Evolutionary conservation across 129 eudicot species (phyloP), one percentile per base, ranked within the genome.

Genomic region (Flaveria linearis): DNA sequence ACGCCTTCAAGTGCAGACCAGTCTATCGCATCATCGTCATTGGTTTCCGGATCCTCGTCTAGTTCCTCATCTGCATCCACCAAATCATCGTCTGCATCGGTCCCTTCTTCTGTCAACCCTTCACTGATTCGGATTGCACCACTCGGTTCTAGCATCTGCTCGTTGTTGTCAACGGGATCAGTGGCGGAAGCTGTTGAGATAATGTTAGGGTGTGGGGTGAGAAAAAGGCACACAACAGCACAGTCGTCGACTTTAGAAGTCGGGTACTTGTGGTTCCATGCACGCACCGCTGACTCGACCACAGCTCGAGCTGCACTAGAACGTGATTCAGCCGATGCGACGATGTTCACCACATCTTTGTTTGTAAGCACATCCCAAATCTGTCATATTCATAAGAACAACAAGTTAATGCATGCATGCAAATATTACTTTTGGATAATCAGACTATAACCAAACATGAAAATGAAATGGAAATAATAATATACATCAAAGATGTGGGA

Each of bases 1-100:
- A 90, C 98, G 1, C 98, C 98, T 80, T 90, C 94, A 36, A 90
- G 91, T 20, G 96, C 94, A 16, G 90, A 90, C 93, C 93, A 90
- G 74, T 90, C 92, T 46, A 75, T 84, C 20, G 69, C 92, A 33
- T 39, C 65, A 17, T 88, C 88, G 0, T 45, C 9, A 2, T 36
- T 36, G 8, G 43, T 28, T 42, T 80, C 13, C 6, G 66, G 67
- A 33, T 81, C 83, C 33, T 66, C 85, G 2, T 80, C 88, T 49
- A 58, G 64, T 51, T 20, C 85, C 1, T 72, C 70, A n/a, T 36
- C 41, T 36, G 41, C 41, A 36, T 14, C 73, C 15, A 20, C 28
- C 52, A 62, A 15, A 16, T 80, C 83, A 2, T 80, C 79, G 3
- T 80, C 83, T 11, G 61, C 74, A 41, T 64, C 83, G 7, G 78